Percentiles rank a stretch among this genome's conserved stretches.
phyloP scores from a whole-genome alignment of 495 filamentous ascomycete species.

The Talaromyces nanjingensis region DNA sequence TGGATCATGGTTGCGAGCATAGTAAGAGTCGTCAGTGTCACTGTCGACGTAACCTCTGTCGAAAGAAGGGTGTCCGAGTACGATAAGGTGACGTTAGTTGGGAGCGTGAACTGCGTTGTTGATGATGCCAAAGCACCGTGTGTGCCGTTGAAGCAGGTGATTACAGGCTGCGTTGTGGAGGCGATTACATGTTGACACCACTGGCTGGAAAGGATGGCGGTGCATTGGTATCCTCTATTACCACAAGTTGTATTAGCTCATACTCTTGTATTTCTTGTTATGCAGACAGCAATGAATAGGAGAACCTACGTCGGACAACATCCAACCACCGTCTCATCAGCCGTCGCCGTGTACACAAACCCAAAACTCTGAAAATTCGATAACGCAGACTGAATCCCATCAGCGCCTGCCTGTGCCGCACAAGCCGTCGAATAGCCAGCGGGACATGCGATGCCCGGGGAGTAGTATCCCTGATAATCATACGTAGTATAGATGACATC shows the following conservation, averaged over 20 bases:
- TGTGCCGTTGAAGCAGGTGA: not conserved
- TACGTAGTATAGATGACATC: not conserved
- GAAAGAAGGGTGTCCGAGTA: not conserved
- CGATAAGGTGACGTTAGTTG: not conserved
- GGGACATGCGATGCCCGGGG: not conserved
- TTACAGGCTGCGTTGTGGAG: not conserved
- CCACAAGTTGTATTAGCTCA: not conserved
- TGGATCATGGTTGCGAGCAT: slow-evolving; percentile 1
- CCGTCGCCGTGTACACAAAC: not conserved
- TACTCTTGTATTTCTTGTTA: not conserved
- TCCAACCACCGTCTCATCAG: slow-evolving; percentile 3
- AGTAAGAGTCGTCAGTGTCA: not conserved
- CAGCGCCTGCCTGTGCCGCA: not conserved
- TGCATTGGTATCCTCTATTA: slow-evolving; percentile 5
- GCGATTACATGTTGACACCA: slow-evolving; percentile 1
- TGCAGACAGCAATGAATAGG: not conserved
- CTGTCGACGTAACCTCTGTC: not conserved
- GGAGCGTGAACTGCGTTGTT: not conserved
- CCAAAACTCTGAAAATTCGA: slow-evolving; percentile 1
- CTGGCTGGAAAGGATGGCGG: not conserved
- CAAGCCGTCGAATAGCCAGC: slow-evolving; percentile 1
- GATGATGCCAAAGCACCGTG: not conserved
- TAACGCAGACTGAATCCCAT: not conserved
- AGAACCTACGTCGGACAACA: slow-evolving; percentile 2
- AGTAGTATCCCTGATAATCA: slow-evolving; percentile 2